A percentile compares a stretch with the other conserved stretches of the same genome.
Evolutionary conservation across 2,329 filamentous ascomycete genomes (phyloP).

Genomic region (Colletotrichum lentis): DNA sequence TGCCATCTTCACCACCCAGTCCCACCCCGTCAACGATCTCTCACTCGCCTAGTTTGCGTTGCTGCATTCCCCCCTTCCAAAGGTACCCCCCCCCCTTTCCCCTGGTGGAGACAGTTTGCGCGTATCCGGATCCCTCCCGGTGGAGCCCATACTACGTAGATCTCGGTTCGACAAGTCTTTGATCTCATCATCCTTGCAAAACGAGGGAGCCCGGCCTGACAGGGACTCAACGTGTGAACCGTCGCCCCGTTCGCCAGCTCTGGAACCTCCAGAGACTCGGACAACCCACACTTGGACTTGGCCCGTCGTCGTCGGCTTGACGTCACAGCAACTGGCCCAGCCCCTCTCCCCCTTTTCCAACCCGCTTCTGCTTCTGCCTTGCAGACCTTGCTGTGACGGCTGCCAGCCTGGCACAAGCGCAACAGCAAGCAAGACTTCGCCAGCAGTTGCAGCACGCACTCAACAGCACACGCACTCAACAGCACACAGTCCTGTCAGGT

Average conservation of each 20-base stretch:
- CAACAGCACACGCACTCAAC: slow-evolving; percentile 23
- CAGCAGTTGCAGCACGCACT: slow-evolving; percentile 25
- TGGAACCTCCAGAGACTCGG: slow-evolving; percentile 22
- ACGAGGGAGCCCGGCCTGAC: slow-evolving; percentile 4
- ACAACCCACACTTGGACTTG: slow-evolving; percentile 21
- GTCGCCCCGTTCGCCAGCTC: slow-evolving; percentile 30
- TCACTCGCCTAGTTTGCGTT: slow-evolving; percentile 23
- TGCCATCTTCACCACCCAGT: slow-evolving; percentile 36
- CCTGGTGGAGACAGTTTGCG: slow-evolving; percentile 27
- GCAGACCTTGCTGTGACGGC: slow-evolving; percentile 19
- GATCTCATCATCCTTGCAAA: slow-evolving; percentile 30
- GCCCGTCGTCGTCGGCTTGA: slow-evolving; percentile 21
- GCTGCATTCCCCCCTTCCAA: slow-evolving; percentile 13
- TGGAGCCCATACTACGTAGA: slow-evolving; percentile 32
- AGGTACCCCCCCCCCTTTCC: slow-evolving; percentile 16
- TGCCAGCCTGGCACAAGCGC: slow-evolving; percentile 23
- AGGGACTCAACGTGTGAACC: slow-evolving; percentile 27
- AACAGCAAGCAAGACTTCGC: slow-evolving; percentile 23
- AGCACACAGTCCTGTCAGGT: slow-evolving; percentile 1
- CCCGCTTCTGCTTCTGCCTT: slow-evolving; percentile 7
- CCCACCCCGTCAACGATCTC: not conserved
- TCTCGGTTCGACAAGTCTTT: slow-evolving; percentile 32
- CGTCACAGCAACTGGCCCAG: slow-evolving; percentile 27
- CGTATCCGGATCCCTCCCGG: slow-evolving; percentile 29
- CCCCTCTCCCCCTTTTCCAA: not conserved